Conservation (phyloP, 2,329 filamentous ascomycete species). For the Hypoxylon sp. region DNA sequence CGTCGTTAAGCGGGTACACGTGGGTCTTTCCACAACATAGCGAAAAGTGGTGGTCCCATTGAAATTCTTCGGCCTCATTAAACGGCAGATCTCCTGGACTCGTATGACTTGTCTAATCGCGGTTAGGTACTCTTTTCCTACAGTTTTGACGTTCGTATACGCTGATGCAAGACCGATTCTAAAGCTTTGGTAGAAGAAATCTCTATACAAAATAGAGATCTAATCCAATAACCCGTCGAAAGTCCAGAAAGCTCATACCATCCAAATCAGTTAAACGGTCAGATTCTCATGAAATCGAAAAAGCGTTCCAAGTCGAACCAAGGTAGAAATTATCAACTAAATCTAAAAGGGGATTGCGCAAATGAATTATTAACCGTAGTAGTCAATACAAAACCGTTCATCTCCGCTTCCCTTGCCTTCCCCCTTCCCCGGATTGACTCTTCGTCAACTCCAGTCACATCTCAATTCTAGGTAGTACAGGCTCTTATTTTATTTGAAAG, state of each 20-base stretch:
- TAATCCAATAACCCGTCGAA: neutral
- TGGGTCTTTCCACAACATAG: conserved; percentile 1
- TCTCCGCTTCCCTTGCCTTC: too few species aligned
- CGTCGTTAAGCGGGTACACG: conserved; percentile 12
- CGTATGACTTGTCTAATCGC: neutral
- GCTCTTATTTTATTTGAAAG: neutral
- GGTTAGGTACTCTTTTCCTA: too few species aligned
- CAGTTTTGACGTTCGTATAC: too few species aligned
- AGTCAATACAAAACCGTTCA: neutral
- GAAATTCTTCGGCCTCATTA: neutral
- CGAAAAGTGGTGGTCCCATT: neutral
- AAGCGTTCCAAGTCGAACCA: neutral
- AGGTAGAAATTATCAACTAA: neutral
- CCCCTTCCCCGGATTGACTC: neutral
- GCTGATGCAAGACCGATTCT: neutral
- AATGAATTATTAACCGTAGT: neutral
- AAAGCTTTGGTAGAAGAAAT: neutral
- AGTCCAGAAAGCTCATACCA: neutral
- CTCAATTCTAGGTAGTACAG: neutral
- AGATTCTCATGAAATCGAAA: neutral
- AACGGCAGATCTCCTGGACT: neutral
- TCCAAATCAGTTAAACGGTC: neutral
- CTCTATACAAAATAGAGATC: neutral
- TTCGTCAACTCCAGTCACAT: neutral
- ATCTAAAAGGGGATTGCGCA: neutral